Conservation (phyloP, 2,329 filamentous ascomycete genomes). For the Aspergillus clavatus region DNA sequence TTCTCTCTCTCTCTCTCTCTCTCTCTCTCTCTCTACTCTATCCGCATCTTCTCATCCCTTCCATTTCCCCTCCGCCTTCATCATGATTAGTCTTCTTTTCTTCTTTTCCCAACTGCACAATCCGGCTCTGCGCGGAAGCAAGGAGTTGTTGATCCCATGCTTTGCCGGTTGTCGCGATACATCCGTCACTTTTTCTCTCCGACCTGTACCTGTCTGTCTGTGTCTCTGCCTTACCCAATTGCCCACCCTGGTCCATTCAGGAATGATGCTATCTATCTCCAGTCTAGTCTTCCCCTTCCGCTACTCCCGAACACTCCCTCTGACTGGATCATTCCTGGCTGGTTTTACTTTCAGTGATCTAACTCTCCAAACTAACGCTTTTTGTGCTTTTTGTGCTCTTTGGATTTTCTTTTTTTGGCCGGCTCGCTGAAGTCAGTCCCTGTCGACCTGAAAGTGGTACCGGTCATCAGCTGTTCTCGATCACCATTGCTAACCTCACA, state of each 20-base stretch:
- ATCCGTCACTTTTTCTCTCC: conserved; percentile 15
- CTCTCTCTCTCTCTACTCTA: no score
- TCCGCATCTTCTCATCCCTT: not conserved
- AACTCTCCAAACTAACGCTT: not conserved
- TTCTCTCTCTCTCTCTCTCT: no score
- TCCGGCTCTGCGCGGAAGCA: conserved; percentile 21
- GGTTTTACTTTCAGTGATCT: conserved; percentile 7
- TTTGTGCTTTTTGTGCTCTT: not conserved
- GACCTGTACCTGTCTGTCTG: no score
- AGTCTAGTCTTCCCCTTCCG: conserved; percentile 12
- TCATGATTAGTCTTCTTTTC: not conserved
- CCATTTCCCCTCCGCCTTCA: not conserved
- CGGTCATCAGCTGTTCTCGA: conserved; percentile 15
- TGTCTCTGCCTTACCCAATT: no score
- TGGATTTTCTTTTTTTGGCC: not conserved
- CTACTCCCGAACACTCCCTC: conserved; percentile 21
- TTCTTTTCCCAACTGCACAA: no score
- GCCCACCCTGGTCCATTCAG: no score
- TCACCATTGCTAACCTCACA: conserved; percentile 16
- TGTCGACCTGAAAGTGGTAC: conserved; percentile 1
- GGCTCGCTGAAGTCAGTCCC: conserved; percentile 9
- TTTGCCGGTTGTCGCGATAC: conserved; percentile 9
- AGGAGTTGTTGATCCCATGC: conserved; percentile 10
- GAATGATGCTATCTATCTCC: conserved; percentile 3
- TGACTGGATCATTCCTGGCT: conserved; percentile 15